Evolutionary conservation across 2,329 filamentous ascomycete species (phyloP).

Genomic region (Alternaria ethzedia): DNA sequence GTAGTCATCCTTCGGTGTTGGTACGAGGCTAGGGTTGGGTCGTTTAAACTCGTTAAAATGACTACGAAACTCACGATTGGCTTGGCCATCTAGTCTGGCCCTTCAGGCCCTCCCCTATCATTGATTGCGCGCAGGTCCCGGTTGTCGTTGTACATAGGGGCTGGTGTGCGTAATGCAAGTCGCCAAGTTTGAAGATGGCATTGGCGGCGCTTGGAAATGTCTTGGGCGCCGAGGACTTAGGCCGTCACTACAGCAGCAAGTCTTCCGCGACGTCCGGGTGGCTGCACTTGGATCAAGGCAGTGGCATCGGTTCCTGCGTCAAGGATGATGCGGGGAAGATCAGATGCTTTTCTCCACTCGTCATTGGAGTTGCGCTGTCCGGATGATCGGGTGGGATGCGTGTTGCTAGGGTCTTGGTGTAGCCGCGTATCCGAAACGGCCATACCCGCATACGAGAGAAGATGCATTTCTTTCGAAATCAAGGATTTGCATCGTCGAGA

Average conservation of each 20-base stretch:
- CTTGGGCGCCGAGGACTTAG: slow-evolving; percentile 7
- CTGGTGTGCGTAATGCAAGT: slow-evolving; percentile 17
- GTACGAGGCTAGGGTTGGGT: slow-evolving; percentile 7
- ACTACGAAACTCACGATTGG: not conserved
- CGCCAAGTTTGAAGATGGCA: slow-evolving; percentile 16
- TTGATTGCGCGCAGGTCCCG: slow-evolving; percentile 1
- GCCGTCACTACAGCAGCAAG: not conserved
- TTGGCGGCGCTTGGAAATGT: slow-evolving; percentile 18
- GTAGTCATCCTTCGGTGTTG: slow-evolving; percentile 9
- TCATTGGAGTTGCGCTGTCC: not conserved
- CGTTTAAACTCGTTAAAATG: slow-evolving; percentile 6
- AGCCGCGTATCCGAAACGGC: not conserved
- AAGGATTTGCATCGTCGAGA: not conserved
- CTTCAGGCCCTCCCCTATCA: slow-evolving; percentile 14
- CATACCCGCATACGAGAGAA: not conserved
- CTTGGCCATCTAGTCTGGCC: not conserved
- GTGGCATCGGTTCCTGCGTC: not conserved
- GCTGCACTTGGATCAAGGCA: not conserved
- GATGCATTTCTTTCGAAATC: not conserved
- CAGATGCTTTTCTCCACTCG: not conserved
- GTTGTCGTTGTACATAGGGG: slow-evolving; percentile 1
- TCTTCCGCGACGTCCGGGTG: slow-evolving; percentile 6
- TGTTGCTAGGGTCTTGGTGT: not conserved
- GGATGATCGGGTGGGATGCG: not conserved
- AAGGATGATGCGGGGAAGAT: slow-evolving; percentile 1